These are phyloP conservation scores for Russula vinacea DNA, from an alignment of 768 basidiomycete species.

Conservation along the genomic window DNA sequence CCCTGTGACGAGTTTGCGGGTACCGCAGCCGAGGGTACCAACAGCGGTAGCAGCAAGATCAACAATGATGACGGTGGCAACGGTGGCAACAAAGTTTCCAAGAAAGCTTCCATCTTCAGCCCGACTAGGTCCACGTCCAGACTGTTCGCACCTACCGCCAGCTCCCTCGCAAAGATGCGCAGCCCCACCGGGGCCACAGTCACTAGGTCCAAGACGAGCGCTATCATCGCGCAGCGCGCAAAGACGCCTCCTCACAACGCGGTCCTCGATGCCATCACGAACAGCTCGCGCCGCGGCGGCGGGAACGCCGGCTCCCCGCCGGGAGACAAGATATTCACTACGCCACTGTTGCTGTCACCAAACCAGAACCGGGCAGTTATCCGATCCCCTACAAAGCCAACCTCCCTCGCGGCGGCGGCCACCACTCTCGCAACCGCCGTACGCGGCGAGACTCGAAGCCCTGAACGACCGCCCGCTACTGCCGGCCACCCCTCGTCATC, in stretches of 20 bases:
- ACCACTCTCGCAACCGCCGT: conserved; percentile 30
- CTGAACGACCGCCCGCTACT: background rate
- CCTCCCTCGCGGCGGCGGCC: conserved; percentile 35
- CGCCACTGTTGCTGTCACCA: conserved; percentile 43
- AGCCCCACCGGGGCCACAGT: conserved; percentile 12
- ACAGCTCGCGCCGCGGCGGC: conserved; percentile 33
- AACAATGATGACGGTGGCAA: background rate
- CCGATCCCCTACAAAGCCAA: conserved; percentile 27
- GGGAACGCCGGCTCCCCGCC: conserved; percentile 28
- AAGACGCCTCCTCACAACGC: conserved; percentile 25
- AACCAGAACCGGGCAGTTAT: conserved; percentile 27
- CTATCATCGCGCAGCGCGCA: conserved; percentile 22
- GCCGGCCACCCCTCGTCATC: conserved; percentile 1
- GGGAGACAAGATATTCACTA: conserved; percentile 49
- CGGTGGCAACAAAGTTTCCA: too few species aligned
- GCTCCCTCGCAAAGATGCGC: conserved; percentile 29
- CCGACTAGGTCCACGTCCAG: conserved; percentile 28
- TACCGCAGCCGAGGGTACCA: background rate
- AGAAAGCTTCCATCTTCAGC: conserved; percentile 27
- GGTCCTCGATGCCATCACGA: conserved; percentile 38
- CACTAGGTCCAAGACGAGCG: conserved; percentile 24
- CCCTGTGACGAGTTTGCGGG: background rate
- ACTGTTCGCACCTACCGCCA: conserved; percentile 33
- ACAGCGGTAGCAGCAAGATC: background rate
- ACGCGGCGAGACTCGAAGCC: conserved; percentile 1